Evolutionary conservation across 1,284 basidiomycete species (phyloP), one percentile per base, ranked within the genome.

Genomic region (Bjerkandera adusta): DNA sequence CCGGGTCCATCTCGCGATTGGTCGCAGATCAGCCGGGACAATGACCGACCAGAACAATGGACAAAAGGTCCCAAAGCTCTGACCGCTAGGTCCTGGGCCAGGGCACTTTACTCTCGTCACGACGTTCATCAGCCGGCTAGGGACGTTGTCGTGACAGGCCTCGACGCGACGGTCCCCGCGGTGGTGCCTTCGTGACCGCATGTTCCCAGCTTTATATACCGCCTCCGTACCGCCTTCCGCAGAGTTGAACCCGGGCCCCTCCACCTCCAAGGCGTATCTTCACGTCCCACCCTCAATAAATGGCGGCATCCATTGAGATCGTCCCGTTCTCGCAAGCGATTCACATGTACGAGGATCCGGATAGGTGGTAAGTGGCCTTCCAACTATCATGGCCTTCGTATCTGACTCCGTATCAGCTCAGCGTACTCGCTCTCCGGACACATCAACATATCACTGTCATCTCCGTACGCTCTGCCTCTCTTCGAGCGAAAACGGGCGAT

Each of bases 341-440:
- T 51, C 72, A 80, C 56, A 81, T 90, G 76, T 80, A 79, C 58
- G 87, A 85, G 45, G 70, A 76, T 15, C 75, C 79, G n/a, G 79
- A 86, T 62, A 55, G 70, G 47, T 73, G 68, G 89, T 89, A 61
- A 72, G 85, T 68, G 7, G 12, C 12, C 33, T 33, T 29, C n/a
- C n/a, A n/a, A n/a, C n/a, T n/a, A n/a, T n/a, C n/a, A n/a, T n/a
- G n/a, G n/a, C n/a, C n/a, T 15, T 20, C 12, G 20, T 26, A 7
- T 24, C 35, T 43, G 8, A 36, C 4, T 34, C 30, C 13, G 10
- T 26, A 18, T 18, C 53, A 89, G 88, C 51, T 78, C 81, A 46
- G 80, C 82, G 1, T 91, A 88, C 63, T 89, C 89, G 11, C 71
- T 91, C 45, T 85, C 87, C 12, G 88, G 89, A 6, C 75, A 88